Evolutionary conservation across 805 yeast species (phyloP).

Genomic region (Torulaspora indica): DNA sequence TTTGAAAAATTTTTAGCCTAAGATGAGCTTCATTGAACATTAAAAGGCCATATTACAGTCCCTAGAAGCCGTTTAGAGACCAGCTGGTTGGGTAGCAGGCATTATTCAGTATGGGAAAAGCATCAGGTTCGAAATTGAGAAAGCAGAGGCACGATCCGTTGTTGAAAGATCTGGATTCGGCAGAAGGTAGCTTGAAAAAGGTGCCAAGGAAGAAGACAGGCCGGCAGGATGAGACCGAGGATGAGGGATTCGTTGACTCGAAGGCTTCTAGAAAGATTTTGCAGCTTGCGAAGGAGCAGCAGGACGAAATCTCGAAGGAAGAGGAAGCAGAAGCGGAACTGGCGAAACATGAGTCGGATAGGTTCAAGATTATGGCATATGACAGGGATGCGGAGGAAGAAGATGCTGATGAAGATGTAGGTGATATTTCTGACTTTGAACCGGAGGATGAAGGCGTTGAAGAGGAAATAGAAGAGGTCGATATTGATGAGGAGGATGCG

Average conservation of each 20-base stretch:
- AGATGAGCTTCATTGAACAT: constrained; percentile 10
- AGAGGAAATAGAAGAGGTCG: constrained; percentile 57
- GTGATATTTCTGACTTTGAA: constrained; percentile 48
- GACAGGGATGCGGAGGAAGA: constrained; percentile 51
- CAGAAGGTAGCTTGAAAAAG: constrained; percentile 63
- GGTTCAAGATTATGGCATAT: constrained; percentile 35
- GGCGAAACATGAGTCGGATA: constrained; percentile 31
- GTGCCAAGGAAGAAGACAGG: constrained; percentile 31
- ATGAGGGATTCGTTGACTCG: constrained; percentile 71
- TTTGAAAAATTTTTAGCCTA: constrained; percentile 14
- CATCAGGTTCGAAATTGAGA: constrained; percentile 46
- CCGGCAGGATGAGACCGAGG: constrained; percentile 38
- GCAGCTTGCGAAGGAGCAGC: constrained; percentile 88
- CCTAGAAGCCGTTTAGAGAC: background rate
- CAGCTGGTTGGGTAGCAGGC: background rate
- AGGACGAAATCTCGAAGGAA: constrained; percentile 78
- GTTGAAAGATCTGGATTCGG: constrained; percentile 69
- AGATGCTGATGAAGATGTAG: constrained; percentile 40
- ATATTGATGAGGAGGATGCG: constrained; percentile 75
- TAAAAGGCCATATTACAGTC: background rate
- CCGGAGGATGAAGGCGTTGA: constrained; percentile 45
- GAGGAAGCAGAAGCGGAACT: constrained; percentile 39
- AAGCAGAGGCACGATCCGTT: constrained; percentile 74
- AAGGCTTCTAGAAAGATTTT: constrained; percentile 77
- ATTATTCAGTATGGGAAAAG: constrained; percentile 57